Evolutionary conservation across 1,139 yeast species (phyloP).

Genomic region (Protomyces pachydermus): DNA sequence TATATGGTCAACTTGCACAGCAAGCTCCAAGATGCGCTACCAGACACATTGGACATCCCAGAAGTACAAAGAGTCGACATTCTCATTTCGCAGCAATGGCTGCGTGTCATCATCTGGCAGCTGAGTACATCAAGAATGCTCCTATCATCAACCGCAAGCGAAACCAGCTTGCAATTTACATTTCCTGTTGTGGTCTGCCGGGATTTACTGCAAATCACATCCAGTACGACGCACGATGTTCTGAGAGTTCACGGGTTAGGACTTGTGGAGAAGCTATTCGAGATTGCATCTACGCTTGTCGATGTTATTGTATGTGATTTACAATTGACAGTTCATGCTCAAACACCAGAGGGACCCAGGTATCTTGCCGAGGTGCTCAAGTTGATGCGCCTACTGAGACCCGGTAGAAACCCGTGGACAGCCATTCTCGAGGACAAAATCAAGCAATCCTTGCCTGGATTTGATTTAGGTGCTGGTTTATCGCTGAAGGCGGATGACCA

Average conservation of each 20-base stretch:
- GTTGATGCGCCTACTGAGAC: constrained; percentile 1
- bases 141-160: constrained; percentile 29
- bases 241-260: constrained; percentile 35
- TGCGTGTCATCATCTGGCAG: constrained; percentile 22
- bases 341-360: background rate
- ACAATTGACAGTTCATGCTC: background rate
- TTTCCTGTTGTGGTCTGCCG: constrained; percentile 32
- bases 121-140: constrained; percentile 20
- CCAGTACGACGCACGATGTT: constrained; percentile 26
- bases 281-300: constrained; percentile 27
- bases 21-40: constrained; percentile 4
- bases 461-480: background rate
- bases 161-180: constrained; percentile 18
- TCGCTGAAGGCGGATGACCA: no score
- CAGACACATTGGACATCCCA: constrained; percentile 1
- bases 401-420: constrained; percentile 19
- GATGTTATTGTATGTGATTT: constrained; percentile 28
- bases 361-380: constrained; percentile 3
- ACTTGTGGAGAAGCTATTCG: constrained; percentile 32
- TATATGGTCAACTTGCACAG: constrained; percentile 6
- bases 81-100: constrained; percentile 25
- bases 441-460: constrained; percentile 2
- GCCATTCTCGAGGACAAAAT: constrained; percentile 8
- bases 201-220: constrained; percentile 29
- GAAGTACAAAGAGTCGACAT: constrained; percentile 23